Conservation (phyloP, 2,329 filamentous ascomycete genomes). For the Stachybotrys chartarum region DNA sequence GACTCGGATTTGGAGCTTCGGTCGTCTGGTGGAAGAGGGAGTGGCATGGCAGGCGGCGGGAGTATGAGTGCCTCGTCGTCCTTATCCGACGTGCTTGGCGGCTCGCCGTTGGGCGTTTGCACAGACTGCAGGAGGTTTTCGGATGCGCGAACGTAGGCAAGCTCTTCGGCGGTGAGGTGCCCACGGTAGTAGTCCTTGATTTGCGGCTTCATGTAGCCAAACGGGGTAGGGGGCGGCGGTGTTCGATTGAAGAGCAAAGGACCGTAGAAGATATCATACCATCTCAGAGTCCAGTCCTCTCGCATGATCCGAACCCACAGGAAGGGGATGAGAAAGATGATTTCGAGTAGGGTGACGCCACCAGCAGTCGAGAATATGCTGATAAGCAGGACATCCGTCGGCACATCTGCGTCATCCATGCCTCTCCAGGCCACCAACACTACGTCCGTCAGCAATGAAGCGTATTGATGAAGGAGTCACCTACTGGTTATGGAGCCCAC, state of each 20-base stretch:
- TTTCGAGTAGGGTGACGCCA: slow-evolving; percentile 32
- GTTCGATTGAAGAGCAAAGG: slow-evolving; percentile 35
- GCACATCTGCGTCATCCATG: slow-evolving; percentile 16
- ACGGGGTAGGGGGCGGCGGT: slow-evolving; percentile 24
- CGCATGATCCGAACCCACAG: slow-evolving; percentile 41
- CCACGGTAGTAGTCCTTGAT: slow-evolving; percentile 43
- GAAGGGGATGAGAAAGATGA: slow-evolving; percentile 44
- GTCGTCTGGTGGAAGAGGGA: slow-evolving; percentile 5
- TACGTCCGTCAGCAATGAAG: slow-evolving; percentile 7
- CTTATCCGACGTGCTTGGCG: slow-evolving; percentile 15
- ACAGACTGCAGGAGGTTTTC: slow-evolving; percentile 26
- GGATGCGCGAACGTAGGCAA: slow-evolving; percentile 27
- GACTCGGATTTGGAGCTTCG: slow-evolving; percentile 7
- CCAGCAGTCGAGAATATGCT: slow-evolving; percentile 35
- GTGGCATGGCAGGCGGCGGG: slow-evolving; percentile 19
- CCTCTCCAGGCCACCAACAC: slow-evolving; percentile 47
- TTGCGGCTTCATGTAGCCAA: slow-evolving; percentile 31
- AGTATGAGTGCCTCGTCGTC: slow-evolving; percentile 22
- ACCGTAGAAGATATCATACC: slow-evolving; percentile 39
- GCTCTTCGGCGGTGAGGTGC: slow-evolving; percentile 37
- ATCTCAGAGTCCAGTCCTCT: slow-evolving; percentile 43
- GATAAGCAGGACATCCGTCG: slow-evolving; percentile 15
- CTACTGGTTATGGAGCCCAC: slow-evolving; percentile 25
- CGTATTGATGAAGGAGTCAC: not conserved
- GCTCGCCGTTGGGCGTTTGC: slow-evolving; percentile 16